These are phyloP conservation scores for Leucaena leucocephala DNA, from an alignment of 306 rosid genomes.

Conservation along the genomic window DNA sequence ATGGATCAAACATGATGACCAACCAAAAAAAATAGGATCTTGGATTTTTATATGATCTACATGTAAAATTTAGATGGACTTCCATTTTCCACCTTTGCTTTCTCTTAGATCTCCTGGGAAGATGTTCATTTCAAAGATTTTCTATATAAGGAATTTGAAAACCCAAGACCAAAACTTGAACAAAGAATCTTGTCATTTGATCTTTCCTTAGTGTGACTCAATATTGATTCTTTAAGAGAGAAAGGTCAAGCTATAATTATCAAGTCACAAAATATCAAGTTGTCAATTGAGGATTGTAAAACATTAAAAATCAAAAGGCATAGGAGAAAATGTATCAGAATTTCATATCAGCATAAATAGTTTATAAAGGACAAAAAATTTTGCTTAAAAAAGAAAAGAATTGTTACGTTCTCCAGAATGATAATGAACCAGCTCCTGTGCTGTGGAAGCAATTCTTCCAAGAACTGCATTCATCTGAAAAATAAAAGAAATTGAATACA, in stretches of 20 bases:
- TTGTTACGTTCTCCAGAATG: constrained; percentile 89
- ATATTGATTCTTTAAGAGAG: constrained; percentile 12
- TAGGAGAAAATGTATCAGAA: not conserved
- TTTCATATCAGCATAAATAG: not conserved
- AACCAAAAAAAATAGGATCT: not conserved
- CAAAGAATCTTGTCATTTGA: constrained; percentile 19
- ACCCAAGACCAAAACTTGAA: constrained; percentile 18
- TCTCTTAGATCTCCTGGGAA: constrained; percentile 9
- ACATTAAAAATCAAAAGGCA: not conserved
- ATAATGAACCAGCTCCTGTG: constrained; percentile 91
- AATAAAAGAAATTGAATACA: constrained; percentile 24
- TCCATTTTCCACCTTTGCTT: constrained; percentile 28
- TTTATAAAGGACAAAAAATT: not conserved
- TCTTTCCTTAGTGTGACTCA: constrained; percentile 3
- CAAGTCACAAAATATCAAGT: constrained; percentile 15
- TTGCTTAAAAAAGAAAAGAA: not conserved
- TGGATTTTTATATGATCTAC: not conserved
- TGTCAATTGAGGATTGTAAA: constrained; percentile 13
- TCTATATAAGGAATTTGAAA: constrained; percentile 24
- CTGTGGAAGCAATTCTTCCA: constrained; percentile 83
- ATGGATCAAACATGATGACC: constrained; percentile 11
- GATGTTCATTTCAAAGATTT: constrained; percentile 10
- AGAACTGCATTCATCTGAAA: constrained; percentile 91
- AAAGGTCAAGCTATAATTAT: constrained; percentile 1
- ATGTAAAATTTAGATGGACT: not conserved